A percentile compares a stretch with the other conserved stretches of the same genome.
phyloP scores from a whole-genome alignment of 2,329 filamentous ascomycete species.

The Colletotrichum shisoi region DNA sequence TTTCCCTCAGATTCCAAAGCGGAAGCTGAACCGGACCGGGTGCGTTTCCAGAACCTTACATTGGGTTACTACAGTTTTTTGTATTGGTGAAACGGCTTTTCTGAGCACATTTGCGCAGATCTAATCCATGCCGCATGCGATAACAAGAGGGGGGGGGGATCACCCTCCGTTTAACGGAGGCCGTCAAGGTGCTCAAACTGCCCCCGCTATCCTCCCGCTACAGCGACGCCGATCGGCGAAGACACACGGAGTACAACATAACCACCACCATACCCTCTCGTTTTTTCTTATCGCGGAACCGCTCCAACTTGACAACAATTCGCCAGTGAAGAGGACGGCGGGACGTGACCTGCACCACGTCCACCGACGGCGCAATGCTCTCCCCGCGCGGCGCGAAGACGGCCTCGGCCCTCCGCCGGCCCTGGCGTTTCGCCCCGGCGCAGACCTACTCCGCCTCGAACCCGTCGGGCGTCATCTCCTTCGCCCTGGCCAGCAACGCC shows the following conservation, averaged over 20 bases:
- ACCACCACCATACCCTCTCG: neutral
- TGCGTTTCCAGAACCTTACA: neutral
- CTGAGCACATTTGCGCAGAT: slow-evolving; percentile 22
- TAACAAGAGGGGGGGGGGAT: neutral
- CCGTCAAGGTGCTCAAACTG: slow-evolving; percentile 14
- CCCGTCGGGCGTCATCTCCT: slow-evolving; percentile 30
- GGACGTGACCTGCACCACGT: slow-evolving; percentile 4
- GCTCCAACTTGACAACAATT: neutral
- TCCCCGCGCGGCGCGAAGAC: slow-evolving; percentile 28
- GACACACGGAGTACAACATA: neutral
- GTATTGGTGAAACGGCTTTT: too few relatives aligned
- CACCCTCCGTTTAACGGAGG: neutral
- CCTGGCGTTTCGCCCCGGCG: slow-evolving; percentile 28
- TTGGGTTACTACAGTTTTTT: neutral
- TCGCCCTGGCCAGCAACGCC: slow-evolving; percentile 27
- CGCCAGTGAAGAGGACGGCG: neutral
- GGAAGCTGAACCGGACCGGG: too few relatives aligned
- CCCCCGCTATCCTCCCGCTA: neutral
- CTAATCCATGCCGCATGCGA: neutral
- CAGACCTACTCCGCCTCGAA: slow-evolving; percentile 25
- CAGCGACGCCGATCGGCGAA: neutral
- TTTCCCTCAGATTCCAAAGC: neutral
- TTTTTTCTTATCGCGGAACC: neutral
- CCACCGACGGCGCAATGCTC: slow-evolving; percentile 16
- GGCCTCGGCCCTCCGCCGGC: slow-evolving; percentile 19